Evolutionary conservation across 2,329 filamentous ascomycete genomes (phyloP).

Genomic region (Incumbomyces delicatus): DNA sequence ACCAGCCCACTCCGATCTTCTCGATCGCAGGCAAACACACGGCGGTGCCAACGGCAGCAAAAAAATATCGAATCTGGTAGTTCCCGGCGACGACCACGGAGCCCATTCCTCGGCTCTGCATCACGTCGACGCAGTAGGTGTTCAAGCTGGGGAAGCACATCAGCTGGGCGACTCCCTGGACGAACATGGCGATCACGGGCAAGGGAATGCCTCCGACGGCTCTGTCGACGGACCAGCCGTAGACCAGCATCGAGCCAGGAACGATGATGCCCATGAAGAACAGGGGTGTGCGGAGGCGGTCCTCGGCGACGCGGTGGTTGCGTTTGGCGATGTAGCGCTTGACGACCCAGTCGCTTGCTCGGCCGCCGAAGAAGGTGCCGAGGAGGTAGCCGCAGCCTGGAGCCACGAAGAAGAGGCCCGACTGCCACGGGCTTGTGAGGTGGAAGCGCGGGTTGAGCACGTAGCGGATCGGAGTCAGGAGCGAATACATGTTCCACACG

Average conservation of each 20-base stretch:
- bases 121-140: slow-evolving; percentile 74
- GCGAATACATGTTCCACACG: slow-evolving; percentile 65
- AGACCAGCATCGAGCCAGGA: slow-evolving; percentile 56
- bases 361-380: slow-evolving; percentile 62
- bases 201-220: slow-evolving; percentile 44
- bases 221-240: slow-evolving; percentile 55
- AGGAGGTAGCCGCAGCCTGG: slow-evolving; percentile 61
- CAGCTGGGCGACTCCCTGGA: slow-evolving; percentile 63
- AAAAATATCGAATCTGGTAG: slow-evolving; percentile 67
- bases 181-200: slow-evolving; percentile 63
- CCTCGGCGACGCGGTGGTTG: slow-evolving; percentile 54
- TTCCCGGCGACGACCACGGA: slow-evolving; percentile 72
- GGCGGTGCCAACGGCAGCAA: slow-evolving; percentile 61
- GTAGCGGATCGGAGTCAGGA: slow-evolving; percentile 61
- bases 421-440: slow-evolving; percentile 55
- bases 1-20: slow-evolving; percentile 69
- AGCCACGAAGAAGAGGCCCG: slow-evolving; percentile 63
- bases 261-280: slow-evolving; percentile 49
- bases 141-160: slow-evolving; percentile 69
- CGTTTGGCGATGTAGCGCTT: slow-evolving; percentile 53
- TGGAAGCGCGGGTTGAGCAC: slow-evolving; percentile 65
- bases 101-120: slow-evolving; percentile 51
- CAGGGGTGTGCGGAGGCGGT: slow-evolving; percentile 53
- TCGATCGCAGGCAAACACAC: slow-evolving; percentile 66
- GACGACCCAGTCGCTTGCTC: slow-evolving; percentile 59